Conservation (phyloP, 208 protist genomes). For the Trypanosoma caninum region DNA sequence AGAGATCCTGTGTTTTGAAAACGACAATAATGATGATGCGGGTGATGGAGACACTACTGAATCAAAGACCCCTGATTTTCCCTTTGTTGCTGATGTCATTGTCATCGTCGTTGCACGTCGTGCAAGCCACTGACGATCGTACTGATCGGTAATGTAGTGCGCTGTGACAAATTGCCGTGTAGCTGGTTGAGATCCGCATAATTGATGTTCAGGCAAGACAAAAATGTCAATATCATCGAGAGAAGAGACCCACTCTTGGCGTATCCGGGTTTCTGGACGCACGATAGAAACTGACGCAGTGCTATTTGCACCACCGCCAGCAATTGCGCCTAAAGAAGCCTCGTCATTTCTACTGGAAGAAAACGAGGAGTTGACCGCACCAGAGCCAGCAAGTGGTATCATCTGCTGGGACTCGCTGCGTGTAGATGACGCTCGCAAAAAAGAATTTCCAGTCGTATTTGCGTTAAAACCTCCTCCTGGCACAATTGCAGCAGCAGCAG, state of each 20-base stretch:
- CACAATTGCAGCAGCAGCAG: too few species aligned
- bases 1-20: constrained; percentile 13
- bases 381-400: background rate
- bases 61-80: constrained; percentile 42
- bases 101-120: constrained; percentile 26
- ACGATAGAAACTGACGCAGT: constrained; percentile 55
- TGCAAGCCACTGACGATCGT: constrained; percentile 61
- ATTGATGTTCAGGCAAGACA: constrained; percentile 19
- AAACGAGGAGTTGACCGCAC: background rate
- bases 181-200: constrained; percentile 24
- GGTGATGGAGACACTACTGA: constrained; percentile 13
- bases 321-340: background rate
- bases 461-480: background rate
- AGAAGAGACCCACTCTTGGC: constrained; percentile 43
- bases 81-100: constrained; percentile 23
- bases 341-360: background rate
- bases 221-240: constrained; percentile 39
- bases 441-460: constrained; percentile 1
- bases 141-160: constrained; percentile 57
- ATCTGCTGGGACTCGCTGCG: constrained; percentile 11
- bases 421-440: constrained; percentile 2
- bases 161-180: constrained; percentile 13
- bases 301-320: constrained; percentile 18
- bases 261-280: constrained; percentile 38
- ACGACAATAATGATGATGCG: background rate